A percentile compares a stretch with the other conserved stretches of the same genome.
phyloP scores from a whole-genome alignment of 768 basidiomycete species.

The Leccinellum rugosiceps region DNA sequence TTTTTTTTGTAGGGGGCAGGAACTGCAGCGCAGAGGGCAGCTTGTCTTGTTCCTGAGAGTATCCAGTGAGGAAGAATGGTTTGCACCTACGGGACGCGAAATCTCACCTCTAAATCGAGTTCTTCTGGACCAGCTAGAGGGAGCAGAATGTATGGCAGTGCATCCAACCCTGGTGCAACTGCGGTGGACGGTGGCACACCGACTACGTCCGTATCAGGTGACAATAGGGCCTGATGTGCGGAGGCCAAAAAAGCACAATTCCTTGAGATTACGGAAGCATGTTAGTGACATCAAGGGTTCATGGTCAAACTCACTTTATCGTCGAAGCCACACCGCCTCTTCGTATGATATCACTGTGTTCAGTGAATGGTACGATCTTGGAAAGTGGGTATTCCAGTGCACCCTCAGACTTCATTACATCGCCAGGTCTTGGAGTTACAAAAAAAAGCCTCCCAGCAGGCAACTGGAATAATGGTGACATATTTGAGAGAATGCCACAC shows the following conservation, averaged over 20 bases:
- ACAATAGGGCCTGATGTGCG: constrained; percentile 70
- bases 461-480: constrained; percentile 42
- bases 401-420: constrained; percentile 42
- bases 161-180: constrained; percentile 73
- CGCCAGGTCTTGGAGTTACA: constrained; percentile 58
- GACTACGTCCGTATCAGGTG: constrained; percentile 55
- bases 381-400: constrained; percentile 75
- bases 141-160: constrained; percentile 79
- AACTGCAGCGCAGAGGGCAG: constrained; percentile 84
- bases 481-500: constrained; percentile 2
- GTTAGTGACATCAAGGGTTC: constrained; percentile 9
- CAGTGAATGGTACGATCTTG: constrained; percentile 83
- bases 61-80: background rate
- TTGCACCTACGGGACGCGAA: background rate
- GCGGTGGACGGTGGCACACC: constrained; percentile 55
- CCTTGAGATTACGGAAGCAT: constrained; percentile 37
- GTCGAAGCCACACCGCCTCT: constrained; percentile 84
- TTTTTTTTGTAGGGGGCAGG: constrained; percentile 76
- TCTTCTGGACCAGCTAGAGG: constrained; percentile 96
- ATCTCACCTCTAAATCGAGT: constrained; percentile 78
- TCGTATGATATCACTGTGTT: constrained; percentile 83
- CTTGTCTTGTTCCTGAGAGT: constrained; percentile 76
- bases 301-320: constrained; percentile 61
- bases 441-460: constrained; percentile 79
- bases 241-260: constrained; percentile 73